These are phyloP conservation scores for Zopfochytrium polystomum DNA, from an alignment of 371 early-diverging fungal genomes.

Conservation along the genomic window DNA sequence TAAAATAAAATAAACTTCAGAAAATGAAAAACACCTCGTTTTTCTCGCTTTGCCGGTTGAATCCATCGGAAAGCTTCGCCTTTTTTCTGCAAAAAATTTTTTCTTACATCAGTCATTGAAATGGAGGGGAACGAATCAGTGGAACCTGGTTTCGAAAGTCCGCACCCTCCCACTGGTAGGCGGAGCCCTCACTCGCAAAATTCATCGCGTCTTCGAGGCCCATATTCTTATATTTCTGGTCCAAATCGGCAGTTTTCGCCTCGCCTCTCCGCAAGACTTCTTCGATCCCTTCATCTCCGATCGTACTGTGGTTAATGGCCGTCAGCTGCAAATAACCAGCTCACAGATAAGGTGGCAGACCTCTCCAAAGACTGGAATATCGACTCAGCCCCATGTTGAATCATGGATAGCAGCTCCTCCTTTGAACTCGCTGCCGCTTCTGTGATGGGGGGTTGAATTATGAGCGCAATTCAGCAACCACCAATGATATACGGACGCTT, in stretches of 20 bases:
- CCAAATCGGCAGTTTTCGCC: slow-evolving; percentile 87
- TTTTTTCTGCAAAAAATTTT: slow-evolving; percentile 30
- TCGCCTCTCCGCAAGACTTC: slow-evolving; percentile 82
- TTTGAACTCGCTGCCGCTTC: slow-evolving; percentile 46
- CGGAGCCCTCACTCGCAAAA: slow-evolving; percentile 69
- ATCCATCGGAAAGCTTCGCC: slow-evolving; percentile 65
- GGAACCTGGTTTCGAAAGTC: slow-evolving; percentile 69
- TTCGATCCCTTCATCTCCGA: slow-evolving; percentile 79
- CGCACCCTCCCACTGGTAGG: slow-evolving; percentile 96
- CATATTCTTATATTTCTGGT: slow-evolving; percentile 79
- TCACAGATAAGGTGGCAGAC: slow-evolving; percentile 7
- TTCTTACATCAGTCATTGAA: too few relatives aligned
- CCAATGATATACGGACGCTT: slow-evolving; percentile 29
- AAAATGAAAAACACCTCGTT: slow-evolving; percentile 16
- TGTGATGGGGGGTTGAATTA: slow-evolving; percentile 31
- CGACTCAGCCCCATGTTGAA: slow-evolving; percentile 92
- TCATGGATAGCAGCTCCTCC: slow-evolving; percentile 91
- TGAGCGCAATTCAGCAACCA: neutral
- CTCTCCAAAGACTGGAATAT: slow-evolving; percentile 71
- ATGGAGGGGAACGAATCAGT: too few relatives aligned
- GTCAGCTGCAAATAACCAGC: too few relatives aligned
- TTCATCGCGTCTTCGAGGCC: slow-evolving; percentile 88
- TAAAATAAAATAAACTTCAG: too few relatives aligned
- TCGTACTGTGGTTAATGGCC: slow-evolving; percentile 36
- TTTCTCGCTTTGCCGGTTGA: slow-evolving; percentile 84